Evolutionary conservation across 176 grass and related monocot species (phyloP).

Genomic region (Hyparrhenia diplandra): DNA sequence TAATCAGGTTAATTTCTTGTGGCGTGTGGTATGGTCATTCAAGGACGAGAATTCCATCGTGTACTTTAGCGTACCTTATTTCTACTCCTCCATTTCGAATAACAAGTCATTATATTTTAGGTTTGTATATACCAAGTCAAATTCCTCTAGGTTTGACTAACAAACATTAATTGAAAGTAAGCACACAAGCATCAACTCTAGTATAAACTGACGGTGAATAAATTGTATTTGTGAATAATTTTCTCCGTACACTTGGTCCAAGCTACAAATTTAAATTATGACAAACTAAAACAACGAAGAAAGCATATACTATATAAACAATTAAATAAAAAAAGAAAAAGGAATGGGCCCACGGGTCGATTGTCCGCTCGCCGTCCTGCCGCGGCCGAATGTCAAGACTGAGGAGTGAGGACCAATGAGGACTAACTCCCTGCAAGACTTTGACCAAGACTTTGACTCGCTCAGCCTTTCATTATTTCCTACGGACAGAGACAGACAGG

Average conservation of each 20-base stretch:
- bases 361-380: too few relatives aligned
- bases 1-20: not conserved
- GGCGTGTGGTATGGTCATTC: not conserved
- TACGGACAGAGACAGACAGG: not conserved
- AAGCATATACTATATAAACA: too few relatives aligned
- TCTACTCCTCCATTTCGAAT: not conserved
- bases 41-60: too few relatives aligned
- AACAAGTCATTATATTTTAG: too few relatives aligned
- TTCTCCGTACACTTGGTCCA: too few relatives aligned
- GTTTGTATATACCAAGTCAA: not conserved
- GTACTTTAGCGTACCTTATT: too few relatives aligned
- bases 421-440: not conserved
- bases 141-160: not conserved
- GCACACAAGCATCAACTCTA: not conserved
- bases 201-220: too few relatives aligned
- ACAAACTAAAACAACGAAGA: not conserved
- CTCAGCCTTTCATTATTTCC: not conserved
- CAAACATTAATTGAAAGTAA: not conserved
- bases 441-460: conserved; percentile 12
- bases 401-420: not conserved
- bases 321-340: not conserved
- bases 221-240: too few relatives aligned
- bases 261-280: too few relatives aligned
- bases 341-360: not conserved
- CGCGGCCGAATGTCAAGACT: not conserved